Evolutionary conservation across 2,329 filamentous ascomycete species (phyloP).

Genomic region (Aspergillus pseudoglaucus): DNA sequence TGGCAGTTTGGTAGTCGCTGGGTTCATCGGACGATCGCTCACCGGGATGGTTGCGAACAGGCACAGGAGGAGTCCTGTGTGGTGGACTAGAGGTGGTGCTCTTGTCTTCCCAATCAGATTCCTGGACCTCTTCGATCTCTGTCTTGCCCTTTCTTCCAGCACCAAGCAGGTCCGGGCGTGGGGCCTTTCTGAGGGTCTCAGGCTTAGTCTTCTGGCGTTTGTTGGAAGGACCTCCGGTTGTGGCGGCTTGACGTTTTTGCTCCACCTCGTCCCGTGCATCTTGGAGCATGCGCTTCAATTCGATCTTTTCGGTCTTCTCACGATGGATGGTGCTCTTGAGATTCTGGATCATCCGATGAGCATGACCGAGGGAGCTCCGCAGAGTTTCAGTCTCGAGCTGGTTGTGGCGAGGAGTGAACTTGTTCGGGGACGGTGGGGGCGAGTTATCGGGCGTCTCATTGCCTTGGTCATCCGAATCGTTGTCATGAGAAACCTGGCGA

Average conservation of each 20-base stretch:
- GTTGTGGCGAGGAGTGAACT: slow-evolving; percentile 82
- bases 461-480: slow-evolving; percentile 60
- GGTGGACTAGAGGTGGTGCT: slow-evolving; percentile 54
- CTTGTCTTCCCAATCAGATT: slow-evolving; percentile 87
- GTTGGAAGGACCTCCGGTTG: slow-evolving; percentile 30
- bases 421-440: slow-evolving; percentile 81
- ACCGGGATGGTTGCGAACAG: slow-evolving; percentile 20
- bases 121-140: slow-evolving; percentile 70
- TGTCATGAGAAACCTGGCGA: slow-evolving; percentile 55
- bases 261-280: slow-evolving; percentile 91
- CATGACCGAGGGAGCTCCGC: slow-evolving; percentile 88
- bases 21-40: slow-evolving; percentile 39
- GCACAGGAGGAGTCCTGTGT: slow-evolving; percentile 31
- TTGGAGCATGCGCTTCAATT: slow-evolving; percentile 89
- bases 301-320: slow-evolving; percentile 97
- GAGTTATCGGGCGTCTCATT: slow-evolving; percentile 79
- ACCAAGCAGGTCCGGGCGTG: slow-evolving; percentile 67
- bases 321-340: slow-evolving; percentile 91
- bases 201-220: slow-evolving; percentile 58
- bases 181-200: slow-evolving; percentile 70
- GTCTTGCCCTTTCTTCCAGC: slow-evolving; percentile 66
- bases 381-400: slow-evolving; percentile 93
- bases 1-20: slow-evolving; percentile 74
- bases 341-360: slow-evolving; percentile 93
- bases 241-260: slow-evolving; percentile 51